Conservation (phyloP, 2,329 filamentous ascomycete species). For the Thelonectria blattea region DNA sequence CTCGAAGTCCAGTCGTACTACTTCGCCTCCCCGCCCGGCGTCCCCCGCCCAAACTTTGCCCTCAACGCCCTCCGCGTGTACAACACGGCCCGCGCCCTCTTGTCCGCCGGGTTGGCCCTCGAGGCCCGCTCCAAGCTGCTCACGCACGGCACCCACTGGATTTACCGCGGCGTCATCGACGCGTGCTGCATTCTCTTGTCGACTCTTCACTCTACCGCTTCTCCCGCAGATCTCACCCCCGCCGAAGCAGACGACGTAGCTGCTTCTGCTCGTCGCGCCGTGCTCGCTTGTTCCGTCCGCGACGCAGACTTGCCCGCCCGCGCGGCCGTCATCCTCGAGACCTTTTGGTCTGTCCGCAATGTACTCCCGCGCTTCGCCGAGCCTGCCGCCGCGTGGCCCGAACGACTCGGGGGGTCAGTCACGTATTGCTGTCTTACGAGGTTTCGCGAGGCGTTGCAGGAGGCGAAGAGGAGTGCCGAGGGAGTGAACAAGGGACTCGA, state of each 20-base stretch:
- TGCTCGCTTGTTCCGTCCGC: conserved; percentile 52
- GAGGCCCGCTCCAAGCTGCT: conserved; percentile 50
- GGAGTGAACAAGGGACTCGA: conserved; percentile 41
- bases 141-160: conserved; percentile 55
- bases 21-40: conserved; percentile 52
- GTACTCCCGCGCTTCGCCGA: conserved; percentile 48
- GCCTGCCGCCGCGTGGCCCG: conserved; percentile 49
- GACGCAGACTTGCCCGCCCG: conserved; percentile 57
- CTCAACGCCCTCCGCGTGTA: conserved; percentile 55
- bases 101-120: conserved; percentile 51
- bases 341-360: conserved; percentile 52
- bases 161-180: conserved; percentile 54
- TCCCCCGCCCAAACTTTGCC: conserved; percentile 46
- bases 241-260: conserved; percentile 41
- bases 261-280: conserved; percentile 43
- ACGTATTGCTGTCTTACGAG: conserved; percentile 56
- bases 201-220: conserved; percentile 52
- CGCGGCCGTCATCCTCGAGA: conserved; percentile 54
- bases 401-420: conserved; percentile 56
- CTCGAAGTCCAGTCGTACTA: conserved; percentile 62
- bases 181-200: conserved; percentile 54
- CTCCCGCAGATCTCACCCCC: conserved; percentile 40
- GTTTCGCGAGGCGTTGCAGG: conserved; percentile 52
- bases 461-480: conserved; percentile 43
- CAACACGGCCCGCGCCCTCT: conserved; percentile 54